Conservation (phyloP, 495 filamentous ascomycete species). For the Aspergillus sclerotiicarbonarius region DNA sequence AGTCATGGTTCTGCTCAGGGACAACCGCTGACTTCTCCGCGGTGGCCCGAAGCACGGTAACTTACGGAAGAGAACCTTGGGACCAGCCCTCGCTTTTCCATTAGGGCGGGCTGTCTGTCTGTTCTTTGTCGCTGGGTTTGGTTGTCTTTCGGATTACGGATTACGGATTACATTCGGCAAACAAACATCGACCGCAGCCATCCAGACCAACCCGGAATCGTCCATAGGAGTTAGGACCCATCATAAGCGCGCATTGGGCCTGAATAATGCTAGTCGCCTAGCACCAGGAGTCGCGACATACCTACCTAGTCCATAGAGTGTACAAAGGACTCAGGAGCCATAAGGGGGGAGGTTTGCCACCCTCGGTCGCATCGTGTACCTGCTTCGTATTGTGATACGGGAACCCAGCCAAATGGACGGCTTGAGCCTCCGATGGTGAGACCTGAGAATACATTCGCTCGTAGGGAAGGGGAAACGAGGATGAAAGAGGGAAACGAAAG, state of each 20-base stretch:
- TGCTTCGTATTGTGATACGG: neutral
- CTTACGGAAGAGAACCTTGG: slow-evolving; percentile 15
- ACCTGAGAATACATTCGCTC: neutral
- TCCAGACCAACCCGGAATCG: neutral
- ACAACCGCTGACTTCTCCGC: slow-evolving; percentile 4
- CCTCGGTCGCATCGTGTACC: neutral
- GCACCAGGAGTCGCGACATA: too few species aligned
- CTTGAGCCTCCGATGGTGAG: slow-evolving; percentile 1
- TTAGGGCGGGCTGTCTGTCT: neutral
- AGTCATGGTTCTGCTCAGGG: slow-evolving; percentile 5
- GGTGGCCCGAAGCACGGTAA: slow-evolving; percentile 13
- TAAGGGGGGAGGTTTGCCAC: neutral
- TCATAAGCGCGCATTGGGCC: neutral
- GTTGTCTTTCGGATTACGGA: neutral
- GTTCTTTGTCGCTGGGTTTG: neutral
- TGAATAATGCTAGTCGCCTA: neutral
- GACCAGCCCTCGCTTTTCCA: neutral
- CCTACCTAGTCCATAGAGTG: too few species aligned
- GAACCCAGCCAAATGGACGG: neutral
- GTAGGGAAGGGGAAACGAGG: neutral
- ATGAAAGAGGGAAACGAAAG: neutral
- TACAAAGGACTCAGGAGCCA: neutral
- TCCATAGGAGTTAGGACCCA: neutral
- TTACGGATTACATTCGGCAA: slow-evolving; percentile 16
- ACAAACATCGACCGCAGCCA: neutral